phyloP scores from a whole-genome alignment of 1,139 yeast species.

The Waltiozyma sp. region DNA sequence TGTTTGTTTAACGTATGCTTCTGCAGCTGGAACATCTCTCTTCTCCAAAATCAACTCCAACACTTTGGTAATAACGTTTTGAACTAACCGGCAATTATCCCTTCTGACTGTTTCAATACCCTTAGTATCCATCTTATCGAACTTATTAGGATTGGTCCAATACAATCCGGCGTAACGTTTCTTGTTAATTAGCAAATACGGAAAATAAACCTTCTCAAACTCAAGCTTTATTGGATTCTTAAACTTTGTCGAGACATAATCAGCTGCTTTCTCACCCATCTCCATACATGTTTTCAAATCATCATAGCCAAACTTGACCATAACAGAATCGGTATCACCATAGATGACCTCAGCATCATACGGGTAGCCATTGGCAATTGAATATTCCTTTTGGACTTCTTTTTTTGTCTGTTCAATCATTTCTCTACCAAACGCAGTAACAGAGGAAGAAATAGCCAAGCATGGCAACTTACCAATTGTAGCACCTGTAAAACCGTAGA shows the following conservation, averaged over 20 bases:
- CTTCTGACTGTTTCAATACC: conserved; percentile 98
- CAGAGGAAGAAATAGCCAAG: conserved; percentile 89
- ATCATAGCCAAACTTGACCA: conserved; percentile 91
- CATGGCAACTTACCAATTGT: conserved; percentile 96
- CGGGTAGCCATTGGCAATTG: conserved; percentile 67
- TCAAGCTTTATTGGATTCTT: conserved; percentile 85
- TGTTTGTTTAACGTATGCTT: conserved; percentile 71
- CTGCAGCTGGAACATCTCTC: conserved; percentile 82
- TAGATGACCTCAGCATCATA: conserved; percentile 86
- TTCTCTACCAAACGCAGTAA: conserved; percentile 89
- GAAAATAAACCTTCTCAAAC: conserved; percentile 94
- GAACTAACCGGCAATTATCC: conserved; percentile 92
- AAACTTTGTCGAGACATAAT: conserved; percentile 66
- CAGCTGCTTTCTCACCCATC: conserved; percentile 91
- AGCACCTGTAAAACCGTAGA: conserved; percentile 98
- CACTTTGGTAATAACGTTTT: conserved; percentile 87
- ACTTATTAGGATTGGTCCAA: conserved; percentile 87
- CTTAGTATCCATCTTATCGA: conserved; percentile 95
- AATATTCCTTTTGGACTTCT: conserved; percentile 73
- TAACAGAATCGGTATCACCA: conserved; percentile 99
- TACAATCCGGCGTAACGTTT: conserved; percentile 95
- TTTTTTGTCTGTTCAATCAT: conserved; percentile 91
- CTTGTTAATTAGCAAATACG: conserved; percentile 86
- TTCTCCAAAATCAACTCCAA: conserved; percentile 78
- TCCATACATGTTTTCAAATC: conserved; percentile 82